Evolutionary conservation across 176 grass and related monocot genomes (phyloP).

Genomic region (Eremochloa ophiuroides): DNA sequence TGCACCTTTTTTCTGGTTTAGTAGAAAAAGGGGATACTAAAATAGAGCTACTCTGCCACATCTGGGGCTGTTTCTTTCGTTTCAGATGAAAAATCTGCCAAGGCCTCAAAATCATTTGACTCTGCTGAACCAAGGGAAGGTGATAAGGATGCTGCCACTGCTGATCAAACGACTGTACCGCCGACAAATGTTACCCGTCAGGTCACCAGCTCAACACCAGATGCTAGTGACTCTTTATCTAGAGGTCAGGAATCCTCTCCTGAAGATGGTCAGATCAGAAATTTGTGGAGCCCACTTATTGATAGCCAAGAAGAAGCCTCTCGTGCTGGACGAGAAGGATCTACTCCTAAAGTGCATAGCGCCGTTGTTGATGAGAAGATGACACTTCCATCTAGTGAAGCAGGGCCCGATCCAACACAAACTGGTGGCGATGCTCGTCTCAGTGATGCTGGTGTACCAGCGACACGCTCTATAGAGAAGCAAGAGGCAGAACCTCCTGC

Average conservation of each 20-base stretch:
- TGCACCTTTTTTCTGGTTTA: background rate
- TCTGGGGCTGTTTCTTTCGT: background rate
- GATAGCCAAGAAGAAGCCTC: too few relatives aligned
- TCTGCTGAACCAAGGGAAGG: conserved; percentile 19
- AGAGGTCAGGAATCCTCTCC: background rate
- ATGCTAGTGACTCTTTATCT: background rate
- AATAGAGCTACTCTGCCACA: background rate
- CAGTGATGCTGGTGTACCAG: background rate
- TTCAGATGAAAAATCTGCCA: background rate
- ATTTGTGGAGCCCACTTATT: background rate
- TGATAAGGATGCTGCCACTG: background rate
- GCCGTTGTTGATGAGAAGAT: too few relatives aligned
- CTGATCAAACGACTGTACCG: background rate
- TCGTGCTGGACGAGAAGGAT: background rate
- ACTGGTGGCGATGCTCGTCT: background rate
- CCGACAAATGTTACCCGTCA: background rate
- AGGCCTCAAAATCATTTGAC: background rate
- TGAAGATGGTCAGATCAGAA: background rate
- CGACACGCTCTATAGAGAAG: background rate
- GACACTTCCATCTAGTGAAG: too few relatives aligned
- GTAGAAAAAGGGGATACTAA: background rate
- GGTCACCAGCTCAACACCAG: background rate
- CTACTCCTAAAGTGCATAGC: background rate
- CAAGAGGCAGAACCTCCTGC: background rate
- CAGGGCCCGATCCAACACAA: background rate